A percentile compares a stretch with the other conserved stretches of the same genome.
Conservation (phyloP, 768 basidiomycete species). For the Suillus decipiens region DNA sequence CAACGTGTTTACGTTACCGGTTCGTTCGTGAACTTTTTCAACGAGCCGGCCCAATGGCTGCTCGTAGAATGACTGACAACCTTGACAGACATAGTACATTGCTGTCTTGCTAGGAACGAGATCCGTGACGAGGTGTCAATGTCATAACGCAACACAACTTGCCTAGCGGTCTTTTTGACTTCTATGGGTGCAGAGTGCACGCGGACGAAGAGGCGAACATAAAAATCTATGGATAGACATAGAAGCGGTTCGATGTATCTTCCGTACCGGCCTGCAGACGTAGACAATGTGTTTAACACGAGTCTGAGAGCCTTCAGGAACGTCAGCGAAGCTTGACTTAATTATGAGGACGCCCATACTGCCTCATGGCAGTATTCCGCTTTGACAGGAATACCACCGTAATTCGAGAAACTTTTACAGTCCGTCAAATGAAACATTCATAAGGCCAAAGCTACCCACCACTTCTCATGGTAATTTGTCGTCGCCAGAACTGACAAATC, state of each 20-base stretch:
- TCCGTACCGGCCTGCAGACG: conserved; percentile 89
- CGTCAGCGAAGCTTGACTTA: conserved; percentile 5
- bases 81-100: conserved; percentile 78
- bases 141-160: conserved; percentile 27
- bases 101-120: conserved; percentile 71
- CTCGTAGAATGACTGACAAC: conserved; percentile 79
- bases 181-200: conserved; percentile 72
- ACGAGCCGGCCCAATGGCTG: conserved; percentile 83
- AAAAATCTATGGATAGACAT: conserved; percentile 95
- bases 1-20: conserved; percentile 56
- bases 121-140: conserved; percentile 11
- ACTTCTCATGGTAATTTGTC: conserved; percentile 95
- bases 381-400: conserved; percentile 87
- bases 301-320: conserved; percentile 79
- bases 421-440: neutral
- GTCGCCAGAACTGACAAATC: conserved; percentile 94
- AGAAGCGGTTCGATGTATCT: conserved; percentile 87
- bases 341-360: conserved; percentile 44
- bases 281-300: conserved; percentile 83
- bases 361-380: conserved; percentile 97
- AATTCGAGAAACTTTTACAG: conserved; percentile 80
- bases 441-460: conserved; percentile 45
- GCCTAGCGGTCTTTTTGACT: conserved; percentile 85
- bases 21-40: conserved; percentile 57
- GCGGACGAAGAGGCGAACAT: conserved; percentile 88